Percentiles rank a stretch among this genome's conserved stretches.
phyloP scores from a whole-genome alignment of 306 rosid species.

The Canavalia ensiformis region DNA sequence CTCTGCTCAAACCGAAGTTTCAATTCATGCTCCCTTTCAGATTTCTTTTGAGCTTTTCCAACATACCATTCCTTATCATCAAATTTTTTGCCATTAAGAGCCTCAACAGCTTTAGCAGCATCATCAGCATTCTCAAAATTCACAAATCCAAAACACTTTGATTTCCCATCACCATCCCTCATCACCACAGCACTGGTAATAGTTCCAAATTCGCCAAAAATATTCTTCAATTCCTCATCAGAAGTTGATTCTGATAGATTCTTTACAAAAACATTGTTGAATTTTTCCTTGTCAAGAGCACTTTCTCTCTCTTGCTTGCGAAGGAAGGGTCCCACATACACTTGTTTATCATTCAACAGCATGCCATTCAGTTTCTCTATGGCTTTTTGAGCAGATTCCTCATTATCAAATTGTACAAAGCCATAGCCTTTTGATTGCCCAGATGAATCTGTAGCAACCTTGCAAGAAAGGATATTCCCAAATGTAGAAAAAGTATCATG shows the following conservation, averaged over 20 bases:
- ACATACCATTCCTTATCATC: conserved; percentile 94
- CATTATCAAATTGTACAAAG: conserved; percentile 91
- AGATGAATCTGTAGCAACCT: conserved; percentile 85
- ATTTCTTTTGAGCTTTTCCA: conserved; percentile 95
- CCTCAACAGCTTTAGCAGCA: conserved; percentile 87
- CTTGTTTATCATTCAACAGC: conserved; percentile 97
- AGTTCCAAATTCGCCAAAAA: conserved; percentile 82
- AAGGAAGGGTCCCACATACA: conserved; percentile 95
- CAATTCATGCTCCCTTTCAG: conserved; percentile 88
- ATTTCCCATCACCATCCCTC: conserved; percentile 96
- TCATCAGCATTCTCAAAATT: conserved; percentile 89
- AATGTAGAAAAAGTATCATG: conserved; percentile 92
- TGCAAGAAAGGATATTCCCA: conserved; percentile 94
- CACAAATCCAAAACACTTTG: conserved; percentile 95
- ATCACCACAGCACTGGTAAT: conserved; percentile 89
- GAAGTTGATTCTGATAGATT: conserved; percentile 80
- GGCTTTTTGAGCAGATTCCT: conserved; percentile 93
- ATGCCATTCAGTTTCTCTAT: conserved; percentile 93
- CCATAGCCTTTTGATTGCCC: conserved; percentile 99
- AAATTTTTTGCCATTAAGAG: conserved; percentile 76
- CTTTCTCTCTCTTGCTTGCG: conserved; percentile 96
- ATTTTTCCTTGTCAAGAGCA: conserved; percentile 64
- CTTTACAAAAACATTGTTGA: conserved; percentile 92
- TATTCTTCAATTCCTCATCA: conserved; percentile 79
- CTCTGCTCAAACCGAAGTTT: conserved; percentile 82